Evolutionary conservation across 2,329 filamentous ascomycete genomes (phyloP).

Genomic region (Torrubiella hemipterigena): DNA sequence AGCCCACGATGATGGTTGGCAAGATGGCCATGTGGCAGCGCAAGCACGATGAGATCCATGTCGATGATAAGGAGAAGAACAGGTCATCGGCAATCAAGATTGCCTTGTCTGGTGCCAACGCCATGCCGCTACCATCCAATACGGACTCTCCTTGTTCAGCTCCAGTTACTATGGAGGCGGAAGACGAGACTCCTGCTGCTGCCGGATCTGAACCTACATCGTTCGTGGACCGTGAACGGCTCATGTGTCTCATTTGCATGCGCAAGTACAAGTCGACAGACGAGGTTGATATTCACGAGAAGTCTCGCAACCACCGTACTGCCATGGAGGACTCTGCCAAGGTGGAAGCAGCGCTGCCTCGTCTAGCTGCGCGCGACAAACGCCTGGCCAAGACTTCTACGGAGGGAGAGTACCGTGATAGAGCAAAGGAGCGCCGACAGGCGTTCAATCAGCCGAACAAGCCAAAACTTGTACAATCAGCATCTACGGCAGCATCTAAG

Average conservation of each 20-base stretch:
- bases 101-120: constrained; percentile 7
- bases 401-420: constrained; percentile 42
- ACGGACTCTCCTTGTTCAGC: constrained; percentile 1
- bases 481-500: constrained; percentile 5
- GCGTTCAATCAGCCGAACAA: constrained; percentile 50
- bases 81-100: constrained; percentile 10
- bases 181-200: constrained; percentile 10
- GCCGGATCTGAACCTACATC: constrained; percentile 20
- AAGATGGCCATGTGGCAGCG: constrained; percentile 33
- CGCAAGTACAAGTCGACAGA: constrained; percentile 32
- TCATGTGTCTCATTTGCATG: constrained; percentile 34
- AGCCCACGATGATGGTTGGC: constrained; percentile 26
- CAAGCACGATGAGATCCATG: constrained; percentile 28
- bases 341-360: constrained; percentile 35
- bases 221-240: constrained; percentile 44
- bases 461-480: constrained; percentile 15
- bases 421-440: constrained; percentile 54
- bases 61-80: constrained; percentile 3
- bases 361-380: constrained; percentile 27
- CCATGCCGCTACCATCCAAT: constrained; percentile 2
- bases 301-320: constrained; percentile 28
- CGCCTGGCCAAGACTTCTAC: constrained; percentile 11
- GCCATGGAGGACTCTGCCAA: constrained; percentile 26
- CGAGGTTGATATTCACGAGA: constrained; percentile 29
- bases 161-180: constrained; percentile 4